Conservation (phyloP, 2,329 filamentous ascomycete genomes). For the Calonectria multiphialidica region DNA sequence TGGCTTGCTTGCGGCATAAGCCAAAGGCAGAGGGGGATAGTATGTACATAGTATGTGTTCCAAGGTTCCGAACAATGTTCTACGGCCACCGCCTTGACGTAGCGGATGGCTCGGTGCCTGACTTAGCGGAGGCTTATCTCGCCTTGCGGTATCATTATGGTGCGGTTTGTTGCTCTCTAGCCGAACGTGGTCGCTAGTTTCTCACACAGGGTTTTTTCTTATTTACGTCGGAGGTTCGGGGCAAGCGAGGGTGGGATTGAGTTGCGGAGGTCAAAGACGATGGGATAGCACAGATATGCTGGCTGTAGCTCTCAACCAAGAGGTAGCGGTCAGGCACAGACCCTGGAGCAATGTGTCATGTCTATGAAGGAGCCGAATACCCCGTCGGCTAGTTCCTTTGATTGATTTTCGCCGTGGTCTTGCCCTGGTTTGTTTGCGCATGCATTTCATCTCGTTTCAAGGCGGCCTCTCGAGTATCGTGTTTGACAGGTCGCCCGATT, state of each 20-base stretch:
- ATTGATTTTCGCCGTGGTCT: conserved; percentile 13
- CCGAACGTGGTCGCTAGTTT: conserved; percentile 10
- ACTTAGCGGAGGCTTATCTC: conserved; percentile 38
- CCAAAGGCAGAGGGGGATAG: conserved; percentile 19
- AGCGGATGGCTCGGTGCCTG: conserved; percentile 38
- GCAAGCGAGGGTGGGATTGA: conserved; percentile 3
- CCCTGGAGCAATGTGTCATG: conserved; percentile 6
- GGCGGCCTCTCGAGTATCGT: conserved; percentile 22
- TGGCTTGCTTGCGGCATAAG: conserved; percentile 8
- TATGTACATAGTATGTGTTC: conserved; percentile 28
- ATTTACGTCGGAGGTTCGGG: neutral
- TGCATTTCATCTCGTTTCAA: conserved; percentile 33
- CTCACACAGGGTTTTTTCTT: conserved; percentile 11
- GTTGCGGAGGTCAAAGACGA: neutral
- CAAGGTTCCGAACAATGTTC: conserved; percentile 31
- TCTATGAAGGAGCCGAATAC: conserved; percentile 24
- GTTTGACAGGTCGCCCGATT: conserved; percentile 38
- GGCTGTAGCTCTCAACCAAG: neutral
- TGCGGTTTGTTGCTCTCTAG: conserved; percentile 22
- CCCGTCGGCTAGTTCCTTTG: conserved; percentile 23
- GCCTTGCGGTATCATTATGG: conserved; percentile 10
- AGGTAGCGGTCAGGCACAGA: conserved; percentile 12
- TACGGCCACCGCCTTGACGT: conserved; percentile 34
- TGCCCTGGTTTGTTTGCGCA: conserved; percentile 32
- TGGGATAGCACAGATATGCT: neutral